Evolutionary conservation across 164 flowering plant genomes (phyloP).

Genomic region (Sextonia rubra): DNA sequence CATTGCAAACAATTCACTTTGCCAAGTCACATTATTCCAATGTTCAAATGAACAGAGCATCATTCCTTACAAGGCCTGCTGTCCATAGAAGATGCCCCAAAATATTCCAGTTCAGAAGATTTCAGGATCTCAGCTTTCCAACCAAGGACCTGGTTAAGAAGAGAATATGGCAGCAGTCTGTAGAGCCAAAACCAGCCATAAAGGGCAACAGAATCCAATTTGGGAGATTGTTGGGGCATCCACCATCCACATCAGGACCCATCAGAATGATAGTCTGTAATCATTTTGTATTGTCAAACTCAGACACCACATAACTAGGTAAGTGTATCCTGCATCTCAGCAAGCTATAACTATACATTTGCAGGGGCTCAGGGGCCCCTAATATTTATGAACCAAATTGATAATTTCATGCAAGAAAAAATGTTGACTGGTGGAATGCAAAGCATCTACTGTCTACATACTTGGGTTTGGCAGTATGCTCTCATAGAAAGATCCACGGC

Average conservation of each 20-base stretch:
- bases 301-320: no score
- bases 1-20: not conserved
- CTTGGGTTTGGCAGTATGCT: slow-evolving; percentile 27
- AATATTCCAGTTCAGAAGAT: not conserved
- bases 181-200: no score
- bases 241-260: not conserved
- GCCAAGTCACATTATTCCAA: not conserved
- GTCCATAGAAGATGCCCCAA: not conserved
- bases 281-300: no score
- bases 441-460: not conserved
- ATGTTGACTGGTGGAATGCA: not conserved
- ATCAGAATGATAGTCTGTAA: not conserved
- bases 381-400: not conserved
- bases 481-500: slow-evolving; percentile 48
- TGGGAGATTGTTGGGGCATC: not conserved
- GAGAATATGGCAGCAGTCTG: no score
- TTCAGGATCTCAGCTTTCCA: not conserved
- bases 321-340: no score
- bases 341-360: no score
- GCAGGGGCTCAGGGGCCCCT: no score
- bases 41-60: not conserved
- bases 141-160: no score
- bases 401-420: not conserved
- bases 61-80: not conserved
- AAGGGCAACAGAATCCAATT: not conserved